Base-by-base conservation (phyloP, 192 early-diverging fungal species). In the Gryganskiella cystojenkinii region DNA sequence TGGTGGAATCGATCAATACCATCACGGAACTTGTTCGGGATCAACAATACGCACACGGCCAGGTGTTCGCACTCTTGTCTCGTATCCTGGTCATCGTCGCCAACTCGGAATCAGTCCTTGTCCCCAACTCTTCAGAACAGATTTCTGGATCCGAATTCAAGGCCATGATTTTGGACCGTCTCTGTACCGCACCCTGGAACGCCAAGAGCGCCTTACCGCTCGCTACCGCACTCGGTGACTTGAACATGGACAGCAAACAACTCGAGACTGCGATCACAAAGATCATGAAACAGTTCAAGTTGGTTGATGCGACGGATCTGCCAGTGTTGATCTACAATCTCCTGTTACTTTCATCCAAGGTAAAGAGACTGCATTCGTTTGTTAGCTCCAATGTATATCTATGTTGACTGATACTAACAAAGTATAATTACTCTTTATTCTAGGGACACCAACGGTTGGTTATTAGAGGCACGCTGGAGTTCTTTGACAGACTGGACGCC, bases 311-410 rank as follows among this genome's bases (percentile, higher is more conserved):
- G 2, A 60, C 84, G n/a, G 87, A 87, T 31, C 74, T 89, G 1
- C 91, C 92, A 3, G 83, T 90, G 2, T 70, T 92, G 70, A 81
- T 90, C 15, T 90, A 89, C 61, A 91, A 92, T 70, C 61, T 94
- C 17, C 72, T 94, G 20, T 68, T 91, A 28, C 73, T 94, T 19
- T 84, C 87, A 22, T 81, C 87, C 31, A 85, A 89, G 80, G 87
- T 88, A 70, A 42, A n/a, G n/a, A n/a, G n/a, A n/a, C n/a, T n/a
- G n/a, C n/a, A n/a, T n/a, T n/a, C n/a, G n/a, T n/a, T n/a, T n/a
- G n/a, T n/a, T n/a, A n/a, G n/a, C n/a, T n/a, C n/a, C n/a, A n/a
- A n/a, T n/a, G n/a, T n/a, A n/a, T n/a, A n/a, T n/a, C n/a, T n/a
- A n/a, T n/a, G n/a, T n/a, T n/a, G n/a, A n/a, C n/a, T n/a, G n/a